Evolutionary conservation across 2,329 filamentous ascomycete species (phyloP).

Genomic region (Alternaria metachromatica): DNA sequence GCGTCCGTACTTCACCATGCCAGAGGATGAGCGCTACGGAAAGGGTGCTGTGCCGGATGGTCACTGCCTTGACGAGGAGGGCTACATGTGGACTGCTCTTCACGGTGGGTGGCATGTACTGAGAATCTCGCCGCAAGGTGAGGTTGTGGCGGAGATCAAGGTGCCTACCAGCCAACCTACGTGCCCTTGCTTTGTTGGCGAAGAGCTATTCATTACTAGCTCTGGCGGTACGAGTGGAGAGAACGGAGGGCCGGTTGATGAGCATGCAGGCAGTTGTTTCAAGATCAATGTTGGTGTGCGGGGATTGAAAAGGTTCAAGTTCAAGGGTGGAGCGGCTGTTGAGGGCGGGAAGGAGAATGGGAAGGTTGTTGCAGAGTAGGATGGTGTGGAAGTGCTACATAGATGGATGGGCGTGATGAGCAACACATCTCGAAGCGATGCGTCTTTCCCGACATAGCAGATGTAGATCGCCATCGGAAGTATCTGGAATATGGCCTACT

Average conservation of each 20-base stretch:
- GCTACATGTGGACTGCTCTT: constrained; percentile 88
- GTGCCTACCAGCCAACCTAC: constrained; percentile 82
- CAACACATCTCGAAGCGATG: not conserved
- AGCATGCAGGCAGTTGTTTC: constrained; percentile 74
- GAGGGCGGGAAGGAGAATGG: constrained; percentile 41
- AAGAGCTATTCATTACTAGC: constrained; percentile 78
- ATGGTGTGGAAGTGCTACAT: not conserved
- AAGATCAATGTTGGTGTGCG: constrained; percentile 76
- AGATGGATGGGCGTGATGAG: not conserved
- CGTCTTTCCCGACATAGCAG: not conserved
- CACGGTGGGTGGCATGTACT: constrained; percentile 80
- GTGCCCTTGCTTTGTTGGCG: constrained; percentile 80
- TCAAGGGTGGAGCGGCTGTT: constrained; percentile 38
- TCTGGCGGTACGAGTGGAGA: constrained; percentile 55
- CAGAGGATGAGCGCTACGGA: constrained; percentile 57
- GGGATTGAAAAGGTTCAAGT: constrained; percentile 57
- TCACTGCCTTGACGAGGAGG: constrained; percentile 81
- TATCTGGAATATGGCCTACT: not conserved
- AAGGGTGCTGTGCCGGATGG: constrained; percentile 73
- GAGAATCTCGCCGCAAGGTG: constrained; percentile 72
- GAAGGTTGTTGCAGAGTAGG: constrained; percentile 33
- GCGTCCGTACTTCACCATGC: constrained; percentile 75
- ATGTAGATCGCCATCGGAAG: not conserved
- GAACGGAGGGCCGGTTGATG: constrained; percentile 69
- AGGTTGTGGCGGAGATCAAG: constrained; percentile 74